These are phyloP conservation scores for Naumovozyma castellii DNA, from an alignment of 805 yeast genomes.

Conservation along the genomic window DNA sequence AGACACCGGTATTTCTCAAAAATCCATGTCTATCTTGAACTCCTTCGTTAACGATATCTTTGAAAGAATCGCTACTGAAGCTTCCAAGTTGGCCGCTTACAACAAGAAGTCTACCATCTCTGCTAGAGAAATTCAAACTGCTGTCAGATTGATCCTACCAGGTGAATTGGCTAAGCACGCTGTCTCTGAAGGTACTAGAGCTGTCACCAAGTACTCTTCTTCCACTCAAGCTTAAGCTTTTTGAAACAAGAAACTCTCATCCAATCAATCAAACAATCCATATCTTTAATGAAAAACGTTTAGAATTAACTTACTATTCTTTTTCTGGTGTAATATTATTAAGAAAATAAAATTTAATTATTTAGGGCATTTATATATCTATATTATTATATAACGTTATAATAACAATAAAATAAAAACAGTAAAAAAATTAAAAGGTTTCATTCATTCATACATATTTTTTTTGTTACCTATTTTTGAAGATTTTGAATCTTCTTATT, in stretches of 20 bases:
- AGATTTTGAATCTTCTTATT: conserved; percentile 36
- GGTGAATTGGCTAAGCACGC: conserved; percentile 99
- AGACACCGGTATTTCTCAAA: conserved; percentile 98
- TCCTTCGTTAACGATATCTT: conserved; percentile 96
- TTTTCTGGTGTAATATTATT: background rate
- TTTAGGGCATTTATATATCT: background rate
- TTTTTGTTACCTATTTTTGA: conserved; percentile 3
- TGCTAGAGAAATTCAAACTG: conserved; percentile 97
- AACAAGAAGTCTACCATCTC: conserved; percentile 97
- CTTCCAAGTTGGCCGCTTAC: conserved; percentile 97
- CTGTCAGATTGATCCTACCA: conserved; percentile 93
- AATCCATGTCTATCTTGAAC: conserved; percentile 98
- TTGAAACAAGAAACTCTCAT: background rate
- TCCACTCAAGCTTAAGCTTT: conserved; percentile 34
- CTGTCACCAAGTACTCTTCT: conserved; percentile 93
- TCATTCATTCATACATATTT: no score
- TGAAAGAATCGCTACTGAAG: conserved; percentile 96
- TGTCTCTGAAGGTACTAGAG: conserved; percentile 97
- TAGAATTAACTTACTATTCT: background rate
- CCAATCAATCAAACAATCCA: conserved; percentile 4
- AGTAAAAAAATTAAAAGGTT: no score
- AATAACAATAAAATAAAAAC: background rate
- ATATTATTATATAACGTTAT: background rate
- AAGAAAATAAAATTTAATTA: no score
- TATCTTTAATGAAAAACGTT: background rate